Percentiles rank a stretch among this genome's conserved stretches.
Evolutionary conservation across 805 yeast genomes (phyloP).

Genomic region (Jamesozyma rosinii): DNA sequence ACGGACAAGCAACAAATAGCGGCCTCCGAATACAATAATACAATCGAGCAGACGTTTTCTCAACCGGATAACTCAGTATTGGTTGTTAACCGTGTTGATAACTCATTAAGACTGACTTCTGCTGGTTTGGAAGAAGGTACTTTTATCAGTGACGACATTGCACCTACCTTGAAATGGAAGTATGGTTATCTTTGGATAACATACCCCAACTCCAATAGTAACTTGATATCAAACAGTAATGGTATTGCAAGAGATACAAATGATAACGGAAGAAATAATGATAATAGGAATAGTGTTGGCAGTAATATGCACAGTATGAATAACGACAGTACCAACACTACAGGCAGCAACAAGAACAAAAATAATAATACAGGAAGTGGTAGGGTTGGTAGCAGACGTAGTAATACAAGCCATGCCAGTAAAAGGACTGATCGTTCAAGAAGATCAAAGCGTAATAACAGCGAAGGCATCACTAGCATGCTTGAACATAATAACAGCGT

Average conservation of each 20-base stretch:
- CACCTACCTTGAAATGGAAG: conserved; percentile 4
- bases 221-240: neutral
- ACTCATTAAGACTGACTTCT: conserved; percentile 16
- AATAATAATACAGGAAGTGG: neutral
- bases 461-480: neutral
- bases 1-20: neutral
- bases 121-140: conserved; percentile 6
- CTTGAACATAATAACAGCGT: neutral
- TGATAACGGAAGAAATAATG: neutral
- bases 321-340: neutral
- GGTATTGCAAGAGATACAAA: neutral
- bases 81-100: conserved; percentile 16
- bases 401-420: neutral
- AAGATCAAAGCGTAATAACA: neutral
- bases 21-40: neutral
- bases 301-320: too few species aligned
- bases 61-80: conserved; percentile 9
- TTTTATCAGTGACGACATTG: neutral
- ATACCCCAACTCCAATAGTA: neutral
- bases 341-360: neutral
- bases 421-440: neutral
- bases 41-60: neutral
- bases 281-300: too few species aligned
- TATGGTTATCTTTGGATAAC: conserved; percentile 10
- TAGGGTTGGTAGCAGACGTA: neutral